These are phyloP conservation scores for Trichoderma sp. DNA, from an alignment of 2,329 filamentous ascomycete genomes.

Conservation along the genomic window DNA sequence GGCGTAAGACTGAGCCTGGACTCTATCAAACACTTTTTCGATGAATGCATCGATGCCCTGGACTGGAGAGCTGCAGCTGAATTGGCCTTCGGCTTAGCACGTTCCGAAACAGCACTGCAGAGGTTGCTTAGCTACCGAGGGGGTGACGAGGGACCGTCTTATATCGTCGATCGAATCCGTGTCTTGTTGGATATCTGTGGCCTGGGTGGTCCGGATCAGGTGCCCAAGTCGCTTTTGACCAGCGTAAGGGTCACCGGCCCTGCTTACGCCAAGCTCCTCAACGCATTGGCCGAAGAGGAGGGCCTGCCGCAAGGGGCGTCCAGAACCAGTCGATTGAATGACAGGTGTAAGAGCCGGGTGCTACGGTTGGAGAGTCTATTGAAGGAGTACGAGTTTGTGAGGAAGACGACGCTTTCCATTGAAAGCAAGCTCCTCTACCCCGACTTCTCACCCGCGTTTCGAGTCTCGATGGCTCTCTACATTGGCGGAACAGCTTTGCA, in stretches of 20 bases:
- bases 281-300: slow-evolving; percentile 31
- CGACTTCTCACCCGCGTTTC: slow-evolving; percentile 36
- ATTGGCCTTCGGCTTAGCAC: slow-evolving; percentile 38
- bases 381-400: slow-evolving; percentile 39
- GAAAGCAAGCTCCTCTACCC: slow-evolving; percentile 43
- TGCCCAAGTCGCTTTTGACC: slow-evolving; percentile 29
- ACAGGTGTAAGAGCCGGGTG: slow-evolving; percentile 34
- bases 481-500: slow-evolving; percentile 34
- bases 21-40: slow-evolving; percentile 45
- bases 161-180: slow-evolving; percentile 40
- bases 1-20: slow-evolving; percentile 40
- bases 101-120: slow-evolving; percentile 35
- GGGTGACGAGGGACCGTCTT: slow-evolving; percentile 31
- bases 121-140: slow-evolving; percentile 34
- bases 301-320: slow-evolving; percentile 23
- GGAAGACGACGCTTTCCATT: slow-evolving; percentile 38
- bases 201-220: slow-evolving; percentile 29
- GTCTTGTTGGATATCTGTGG: slow-evolving; percentile 45
- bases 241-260: slow-evolving; percentile 36
- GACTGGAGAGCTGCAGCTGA: slow-evolving; percentile 45
- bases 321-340: not conserved
- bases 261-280: slow-evolving; percentile 34
- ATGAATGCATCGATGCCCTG: slow-evolving; percentile 46
- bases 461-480: slow-evolving; percentile 38
- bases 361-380: slow-evolving; percentile 42